Conservation (phyloP, 2,329 filamentous ascomycete genomes). For the Trichoderma harzianum region DNA sequence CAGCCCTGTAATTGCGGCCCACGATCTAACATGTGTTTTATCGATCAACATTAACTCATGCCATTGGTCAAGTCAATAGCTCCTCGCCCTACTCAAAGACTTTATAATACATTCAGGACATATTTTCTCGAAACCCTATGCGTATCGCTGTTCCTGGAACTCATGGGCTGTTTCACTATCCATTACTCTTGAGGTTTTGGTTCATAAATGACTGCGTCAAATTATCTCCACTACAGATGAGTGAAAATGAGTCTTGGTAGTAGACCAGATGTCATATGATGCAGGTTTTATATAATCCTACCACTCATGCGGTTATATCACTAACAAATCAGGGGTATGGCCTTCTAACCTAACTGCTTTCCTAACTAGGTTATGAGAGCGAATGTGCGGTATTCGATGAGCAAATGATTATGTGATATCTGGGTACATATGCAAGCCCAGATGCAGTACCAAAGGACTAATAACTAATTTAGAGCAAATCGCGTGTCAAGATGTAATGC, state of each 20-base stretch:
- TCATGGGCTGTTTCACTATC: background rate
- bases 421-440: background rate
- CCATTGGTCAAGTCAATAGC: no score
- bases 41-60: no score
- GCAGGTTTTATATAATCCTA: background rate
- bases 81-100: no score
- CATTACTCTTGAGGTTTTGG: background rate
- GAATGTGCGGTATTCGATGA: background rate
- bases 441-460: background rate
- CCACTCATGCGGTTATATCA: background rate
- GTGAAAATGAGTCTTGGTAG: background rate
- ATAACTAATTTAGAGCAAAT: background rate
- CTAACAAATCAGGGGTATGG: background rate
- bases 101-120: no score
- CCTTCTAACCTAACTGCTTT: background rate
- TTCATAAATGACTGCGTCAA: background rate
- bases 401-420: background rate
- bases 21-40: no score
- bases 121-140: no score
- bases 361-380: background rate
- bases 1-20: background rate
- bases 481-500: background rate
- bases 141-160: background rate
- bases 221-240: background rate
- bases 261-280: background rate